Conservation (phyloP, 2,329 filamentous ascomycete species). For the Cladosporium sp. region DNA sequence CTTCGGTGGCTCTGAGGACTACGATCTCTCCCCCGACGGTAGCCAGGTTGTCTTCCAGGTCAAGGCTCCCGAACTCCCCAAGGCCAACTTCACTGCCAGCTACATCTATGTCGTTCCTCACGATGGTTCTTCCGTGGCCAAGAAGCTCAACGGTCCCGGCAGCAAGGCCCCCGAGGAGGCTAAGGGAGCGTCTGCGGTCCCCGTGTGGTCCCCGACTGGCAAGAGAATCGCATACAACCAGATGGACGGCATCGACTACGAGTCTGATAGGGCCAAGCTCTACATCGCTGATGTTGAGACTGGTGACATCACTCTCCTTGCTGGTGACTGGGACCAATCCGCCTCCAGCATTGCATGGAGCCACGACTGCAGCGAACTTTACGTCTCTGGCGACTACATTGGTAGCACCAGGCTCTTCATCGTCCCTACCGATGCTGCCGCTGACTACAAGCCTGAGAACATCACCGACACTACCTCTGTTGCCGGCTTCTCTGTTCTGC, state of each 20-base stretch:
- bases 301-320: slow-evolving; percentile 25
- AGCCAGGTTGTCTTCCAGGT: slow-evolving; percentile 28
- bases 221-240: slow-evolving; percentile 28
- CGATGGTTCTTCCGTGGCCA: slow-evolving; percentile 28
- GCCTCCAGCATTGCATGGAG: slow-evolving; percentile 25
- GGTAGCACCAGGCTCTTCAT: slow-evolving; percentile 28
- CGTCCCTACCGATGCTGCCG: slow-evolving; percentile 26
- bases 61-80: slow-evolving; percentile 29
- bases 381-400: slow-evolving; percentile 26
- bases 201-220: slow-evolving; percentile 27
- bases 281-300: slow-evolving; percentile 27
- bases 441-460: slow-evolving; percentile 25
- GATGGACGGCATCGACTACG: slow-evolving; percentile 28
- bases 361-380: slow-evolving; percentile 23
- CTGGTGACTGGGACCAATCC: slow-evolving; percentile 27
- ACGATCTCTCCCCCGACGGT: slow-evolving; percentile 29
- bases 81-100: slow-evolving; percentile 28
- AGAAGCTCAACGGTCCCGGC: slow-evolving; percentile 28
- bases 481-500: slow-evolving; percentile 27
- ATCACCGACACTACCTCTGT: slow-evolving; percentile 29
- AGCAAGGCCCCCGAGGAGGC: slow-evolving; percentile 27
- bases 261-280: slow-evolving; percentile 28
- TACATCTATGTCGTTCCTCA: slow-evolving; percentile 31
- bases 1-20: slow-evolving; percentile 26
- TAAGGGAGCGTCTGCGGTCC: slow-evolving; percentile 26